Evolutionary conservation across 1,284 basidiomycete species (phyloP).

Genomic region (Coniferiporia weirii): DNA sequence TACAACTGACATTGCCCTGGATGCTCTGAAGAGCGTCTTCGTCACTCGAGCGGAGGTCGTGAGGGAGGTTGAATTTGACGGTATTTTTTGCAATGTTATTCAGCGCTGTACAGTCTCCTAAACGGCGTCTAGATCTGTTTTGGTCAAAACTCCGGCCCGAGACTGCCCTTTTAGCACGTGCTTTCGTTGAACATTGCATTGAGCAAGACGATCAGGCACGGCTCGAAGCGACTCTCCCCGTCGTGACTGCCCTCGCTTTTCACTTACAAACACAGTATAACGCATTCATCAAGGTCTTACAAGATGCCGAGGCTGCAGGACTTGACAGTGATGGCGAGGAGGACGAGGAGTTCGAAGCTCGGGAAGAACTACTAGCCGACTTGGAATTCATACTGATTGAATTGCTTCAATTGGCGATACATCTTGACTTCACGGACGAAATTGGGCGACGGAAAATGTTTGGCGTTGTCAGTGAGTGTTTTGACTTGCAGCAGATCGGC

Average conservation of each 20-base stretch:
- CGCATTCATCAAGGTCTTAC: constrained; percentile 48
- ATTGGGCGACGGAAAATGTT: constrained; percentile 93
- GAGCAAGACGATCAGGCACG: constrained; percentile 58
- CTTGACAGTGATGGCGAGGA: constrained; percentile 29
- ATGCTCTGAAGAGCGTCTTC: constrained; percentile 63
- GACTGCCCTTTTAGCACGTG: constrained; percentile 78
- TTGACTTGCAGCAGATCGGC: not conserved
- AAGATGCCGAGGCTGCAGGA: constrained; percentile 37
- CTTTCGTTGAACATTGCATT: constrained; percentile 80
- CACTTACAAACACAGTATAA: constrained; percentile 80
- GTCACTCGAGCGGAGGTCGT: constrained; percentile 54
- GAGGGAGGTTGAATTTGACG: constrained; percentile 67
- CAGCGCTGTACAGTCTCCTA: not conserved
- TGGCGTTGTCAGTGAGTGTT: constrained; percentile 70
- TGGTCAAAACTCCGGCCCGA: constrained; percentile 80
- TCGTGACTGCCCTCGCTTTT: constrained; percentile 88
- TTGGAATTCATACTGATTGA: constrained; percentile 78
- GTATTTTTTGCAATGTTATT: constrained; percentile 35
- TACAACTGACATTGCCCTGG: constrained; percentile 49
- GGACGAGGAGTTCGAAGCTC: constrained; percentile 40
- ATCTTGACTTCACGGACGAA: constrained; percentile 91
- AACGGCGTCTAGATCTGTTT: constrained; percentile 50
- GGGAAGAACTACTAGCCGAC: constrained; percentile 57
- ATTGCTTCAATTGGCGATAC: constrained; percentile 75
- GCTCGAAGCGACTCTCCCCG: constrained; percentile 77